A percentile compares a stretch with the other conserved stretches of the same genome.
These are phyloP conservation scores for Strobilomyces dryophilus DNA, from an alignment of 768 basidiomycete species.

Conservation along the genomic window DNA sequence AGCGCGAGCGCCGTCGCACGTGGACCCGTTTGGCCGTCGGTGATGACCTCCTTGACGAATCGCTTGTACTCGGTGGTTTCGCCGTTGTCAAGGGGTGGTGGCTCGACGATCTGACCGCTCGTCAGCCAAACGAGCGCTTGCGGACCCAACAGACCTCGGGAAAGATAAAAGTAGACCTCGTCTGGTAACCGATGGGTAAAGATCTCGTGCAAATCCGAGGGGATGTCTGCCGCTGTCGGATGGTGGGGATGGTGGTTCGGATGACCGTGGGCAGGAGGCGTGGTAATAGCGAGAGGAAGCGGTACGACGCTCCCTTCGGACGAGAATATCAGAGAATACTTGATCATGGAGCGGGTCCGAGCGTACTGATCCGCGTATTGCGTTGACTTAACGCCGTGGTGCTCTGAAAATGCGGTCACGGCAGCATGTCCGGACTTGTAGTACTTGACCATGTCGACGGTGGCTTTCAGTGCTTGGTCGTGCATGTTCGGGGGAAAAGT, in stretches of 20 bases:
- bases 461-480: slow-evolving; percentile 77
- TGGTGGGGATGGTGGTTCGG: slow-evolving; percentile 59
- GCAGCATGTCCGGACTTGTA: slow-evolving; percentile 87
- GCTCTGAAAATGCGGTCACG: slow-evolving; percentile 71
- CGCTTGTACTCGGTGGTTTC: slow-evolving; percentile 93
- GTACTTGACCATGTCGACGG: slow-evolving; percentile 89
- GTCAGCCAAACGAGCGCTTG: slow-evolving; percentile 95
- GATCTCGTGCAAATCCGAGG: slow-evolving; percentile 87
- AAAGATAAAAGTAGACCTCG: slow-evolving; percentile 95
- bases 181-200: slow-evolving; percentile 94
- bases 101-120: slow-evolving; percentile 78
- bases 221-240: slow-evolving; percentile 83
- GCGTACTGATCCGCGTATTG: slow-evolving; percentile 85
- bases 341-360: slow-evolving; percentile 87
- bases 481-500: slow-evolving; percentile 81
- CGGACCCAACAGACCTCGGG: slow-evolving; percentile 84
- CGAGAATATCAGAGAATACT: slow-evolving; percentile 84
- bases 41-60: slow-evolving; percentile 94
- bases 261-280: slow-evolving; percentile 45
- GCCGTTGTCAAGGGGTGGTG: slow-evolving; percentile 88
- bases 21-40: slow-evolving; percentile 91
- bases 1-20: slow-evolving; percentile 88
- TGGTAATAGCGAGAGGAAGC: slow-evolving; percentile 64
- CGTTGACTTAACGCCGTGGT: slow-evolving; percentile 75
- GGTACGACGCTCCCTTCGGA: slow-evolving; percentile 82